Conservation (phyloP, 2,329 filamentous ascomycete species). For the Aspergillus brunneoviolaceus region DNA sequence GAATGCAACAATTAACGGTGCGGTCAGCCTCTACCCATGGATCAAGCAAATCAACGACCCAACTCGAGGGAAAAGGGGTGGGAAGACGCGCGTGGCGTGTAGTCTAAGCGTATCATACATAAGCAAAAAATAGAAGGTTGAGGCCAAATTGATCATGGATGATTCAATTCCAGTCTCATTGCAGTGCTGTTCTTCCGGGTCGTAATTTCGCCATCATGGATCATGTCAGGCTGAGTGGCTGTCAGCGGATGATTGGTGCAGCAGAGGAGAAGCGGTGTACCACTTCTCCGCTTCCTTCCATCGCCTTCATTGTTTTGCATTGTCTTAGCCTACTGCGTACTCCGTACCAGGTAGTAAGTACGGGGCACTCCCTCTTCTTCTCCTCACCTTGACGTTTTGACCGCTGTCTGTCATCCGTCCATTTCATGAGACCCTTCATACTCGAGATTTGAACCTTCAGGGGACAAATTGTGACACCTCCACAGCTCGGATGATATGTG, state of each 20-base stretch:
- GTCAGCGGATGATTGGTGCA: slow-evolving; percentile 21
- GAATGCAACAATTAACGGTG: slow-evolving; percentile 6
- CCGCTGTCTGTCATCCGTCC: background rate
- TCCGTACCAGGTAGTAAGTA: too few species aligned
- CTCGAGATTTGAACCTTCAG: background rate
- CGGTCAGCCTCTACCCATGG: slow-evolving; percentile 17
- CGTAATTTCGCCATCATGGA: slow-evolving; percentile 4
- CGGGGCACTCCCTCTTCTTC: background rate
- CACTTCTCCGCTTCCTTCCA: slow-evolving; percentile 14
- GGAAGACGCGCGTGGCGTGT: background rate
- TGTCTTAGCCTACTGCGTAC: too few species aligned
- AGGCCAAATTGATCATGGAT: slow-evolving; percentile 1
- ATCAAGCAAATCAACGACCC: slow-evolving; percentile 9
- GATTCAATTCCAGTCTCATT: slow-evolving; percentile 7
- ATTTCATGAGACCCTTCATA: background rate
- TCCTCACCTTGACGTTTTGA: background rate
- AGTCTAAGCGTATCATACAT: slow-evolving; percentile 9
- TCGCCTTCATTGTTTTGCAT: slow-evolving; percentile 9
- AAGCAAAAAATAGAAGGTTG: background rate
- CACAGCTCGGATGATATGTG: slow-evolving; percentile 1
- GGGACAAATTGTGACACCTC: background rate
- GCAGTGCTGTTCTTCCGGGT: slow-evolving; percentile 15
- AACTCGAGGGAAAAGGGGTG: background rate
- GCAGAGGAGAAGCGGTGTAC: slow-evolving; percentile 28
- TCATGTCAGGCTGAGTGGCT: slow-evolving; percentile 7